These are phyloP conservation scores for Persicaria maculosa DNA, from an alignment of 148 eudicot genomes.

Conservation along the genomic window DNA sequence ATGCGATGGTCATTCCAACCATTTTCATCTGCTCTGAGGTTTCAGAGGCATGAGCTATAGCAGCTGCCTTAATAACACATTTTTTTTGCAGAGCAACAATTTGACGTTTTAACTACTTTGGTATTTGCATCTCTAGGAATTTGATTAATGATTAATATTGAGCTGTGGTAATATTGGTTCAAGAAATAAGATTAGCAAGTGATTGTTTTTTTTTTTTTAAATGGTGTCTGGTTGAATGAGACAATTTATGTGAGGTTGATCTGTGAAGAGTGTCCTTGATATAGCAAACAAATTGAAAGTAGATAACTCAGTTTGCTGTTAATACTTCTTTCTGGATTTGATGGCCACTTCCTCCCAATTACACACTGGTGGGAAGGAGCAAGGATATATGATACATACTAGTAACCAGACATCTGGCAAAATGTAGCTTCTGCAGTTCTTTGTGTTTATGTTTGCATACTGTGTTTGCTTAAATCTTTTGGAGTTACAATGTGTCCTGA, in stretches of 20 bases:
- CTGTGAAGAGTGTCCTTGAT: background rate
- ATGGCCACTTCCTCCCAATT: background rate
- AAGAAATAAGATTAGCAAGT: background rate
- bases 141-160: background rate
- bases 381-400: background rate
- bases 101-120: too few relatives aligned
- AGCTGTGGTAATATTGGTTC: background rate
- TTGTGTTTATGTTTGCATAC: background rate
- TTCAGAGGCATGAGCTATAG: background rate
- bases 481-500: background rate
- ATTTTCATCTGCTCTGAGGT: background rate
- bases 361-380: background rate
- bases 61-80: background rate
- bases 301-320: background rate
- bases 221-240: background rate
- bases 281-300: background rate
- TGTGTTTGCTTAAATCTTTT: background rate
- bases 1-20: background rate
- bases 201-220: background rate
- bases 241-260: background rate
- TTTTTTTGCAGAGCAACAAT: too few relatives aligned
- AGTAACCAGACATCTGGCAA: background rate
- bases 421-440: background rate
- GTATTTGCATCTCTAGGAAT: background rate
- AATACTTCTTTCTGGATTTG: background rate